Evolutionary conservation across 345 rosid genomes (phyloP).

Genomic region (Sisymbrium irio): DNA sequence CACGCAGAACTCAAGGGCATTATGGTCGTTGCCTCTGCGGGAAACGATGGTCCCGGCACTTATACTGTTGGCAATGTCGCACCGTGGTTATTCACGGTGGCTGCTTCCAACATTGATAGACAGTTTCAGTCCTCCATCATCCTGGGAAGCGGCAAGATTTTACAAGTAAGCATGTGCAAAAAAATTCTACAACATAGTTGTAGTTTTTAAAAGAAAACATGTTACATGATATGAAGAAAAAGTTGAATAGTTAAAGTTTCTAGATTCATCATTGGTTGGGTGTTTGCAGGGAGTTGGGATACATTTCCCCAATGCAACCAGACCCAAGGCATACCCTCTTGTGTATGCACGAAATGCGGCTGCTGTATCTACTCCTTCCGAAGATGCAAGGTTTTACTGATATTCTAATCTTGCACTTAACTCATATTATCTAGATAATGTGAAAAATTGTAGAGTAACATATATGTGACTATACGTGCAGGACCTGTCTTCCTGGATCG

Average conservation of each 20-base stretch:
- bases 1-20: constrained; percentile 43
- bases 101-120: constrained; percentile 46
- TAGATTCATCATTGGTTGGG: constrained; percentile 14
- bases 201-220: background rate
- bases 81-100: constrained; percentile 51
- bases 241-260: background rate
- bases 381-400: constrained; percentile 57
- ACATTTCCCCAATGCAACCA: constrained; percentile 52
- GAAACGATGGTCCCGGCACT: constrained; percentile 33
- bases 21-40: constrained; percentile 30
- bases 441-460: background rate
- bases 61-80: constrained; percentile 38
- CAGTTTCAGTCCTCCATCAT: constrained; percentile 34
- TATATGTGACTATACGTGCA: constrained; percentile 22
- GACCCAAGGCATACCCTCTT: constrained; percentile 49
- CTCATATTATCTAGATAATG: background rate
- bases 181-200: constrained; percentile 39
- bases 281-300: constrained; percentile 62
- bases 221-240: background rate
- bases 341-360: constrained; percentile 59
- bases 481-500: constrained; percentile 70
- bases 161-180: constrained; percentile 27
- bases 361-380: constrained; percentile 42
- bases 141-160: constrained; percentile 29
- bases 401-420: background rate